phyloP scores from a whole-genome alignment of 768 basidiomycete genomes.

The Saitozyma podzolica region DNA sequence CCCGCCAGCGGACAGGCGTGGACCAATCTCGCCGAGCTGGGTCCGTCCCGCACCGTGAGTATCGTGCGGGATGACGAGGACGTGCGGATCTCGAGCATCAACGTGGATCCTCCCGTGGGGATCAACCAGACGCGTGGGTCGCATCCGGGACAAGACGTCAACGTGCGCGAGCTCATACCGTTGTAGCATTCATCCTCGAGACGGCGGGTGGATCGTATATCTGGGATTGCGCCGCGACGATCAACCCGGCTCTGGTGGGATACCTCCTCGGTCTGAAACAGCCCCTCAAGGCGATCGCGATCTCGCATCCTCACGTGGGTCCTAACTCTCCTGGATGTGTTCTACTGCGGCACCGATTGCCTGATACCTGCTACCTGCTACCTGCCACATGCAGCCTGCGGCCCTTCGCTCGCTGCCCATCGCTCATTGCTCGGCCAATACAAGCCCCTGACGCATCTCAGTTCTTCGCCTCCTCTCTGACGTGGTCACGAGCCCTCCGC shows the following conservation, averaged over 20 bases:
- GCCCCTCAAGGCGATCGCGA: constrained; percentile 47
- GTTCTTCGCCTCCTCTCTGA: constrained; percentile 50
- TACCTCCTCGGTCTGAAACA: constrained; percentile 23
- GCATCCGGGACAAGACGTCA: constrained; percentile 5
- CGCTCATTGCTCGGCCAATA: too few relatives aligned
- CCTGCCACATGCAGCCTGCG: too few relatives aligned
- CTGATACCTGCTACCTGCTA: too few relatives aligned
- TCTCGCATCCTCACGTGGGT: constrained; percentile 51
- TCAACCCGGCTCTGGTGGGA: constrained; percentile 29
- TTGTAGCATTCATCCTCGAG: constrained; percentile 44
- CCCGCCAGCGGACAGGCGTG: constrained; percentile 44
- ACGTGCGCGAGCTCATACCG: neutral
- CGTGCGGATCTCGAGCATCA: constrained; percentile 35
- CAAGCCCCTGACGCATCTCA: constrained; percentile 6
- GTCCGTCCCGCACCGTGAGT: constrained; percentile 20
- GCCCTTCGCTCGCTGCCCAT: too few relatives aligned
- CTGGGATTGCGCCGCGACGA: constrained; percentile 49
- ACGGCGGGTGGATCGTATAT: constrained; percentile 44
- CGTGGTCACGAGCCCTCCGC: constrained; percentile 43
- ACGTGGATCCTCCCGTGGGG: constrained; percentile 40
- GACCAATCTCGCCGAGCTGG: constrained; percentile 37
- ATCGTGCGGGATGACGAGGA: constrained; percentile 41
- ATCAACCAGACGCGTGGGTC: constrained; percentile 49
- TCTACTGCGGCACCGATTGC: too few relatives aligned
- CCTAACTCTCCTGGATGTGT: neutral